A percentile compares a stretch with the other conserved stretches of the same genome.
These are phyloP conservation scores for Venturia pyrina DNA, from an alignment of 2,329 filamentous ascomycete species.

Conservation along the genomic window DNA sequence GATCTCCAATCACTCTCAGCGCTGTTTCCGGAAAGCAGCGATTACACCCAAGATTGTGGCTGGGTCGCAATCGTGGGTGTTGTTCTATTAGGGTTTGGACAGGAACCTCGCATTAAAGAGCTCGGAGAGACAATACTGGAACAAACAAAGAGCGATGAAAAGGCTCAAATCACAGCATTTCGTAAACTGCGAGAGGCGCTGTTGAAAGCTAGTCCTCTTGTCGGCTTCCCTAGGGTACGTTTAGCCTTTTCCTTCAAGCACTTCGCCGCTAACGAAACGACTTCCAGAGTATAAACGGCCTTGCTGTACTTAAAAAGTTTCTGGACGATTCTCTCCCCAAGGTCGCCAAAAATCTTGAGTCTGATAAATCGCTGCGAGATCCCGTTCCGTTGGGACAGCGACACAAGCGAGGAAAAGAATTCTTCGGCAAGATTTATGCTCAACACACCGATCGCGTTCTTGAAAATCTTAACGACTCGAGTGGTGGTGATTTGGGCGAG, in stretches of 20 bases:
- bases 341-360: background rate
- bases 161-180: background rate
- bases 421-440: slow-evolving; percentile 12
- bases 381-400: background rate
- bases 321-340: background rate
- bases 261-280: too few species aligned
- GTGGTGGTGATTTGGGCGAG: slow-evolving; percentile 11
- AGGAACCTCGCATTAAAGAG: background rate
- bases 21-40: background rate
- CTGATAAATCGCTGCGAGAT: background rate
- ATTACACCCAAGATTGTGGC: background rate
- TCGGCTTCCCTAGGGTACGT: background rate
- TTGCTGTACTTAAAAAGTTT: background rate
- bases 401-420: slow-evolving; percentile 6
- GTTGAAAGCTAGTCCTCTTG: background rate
- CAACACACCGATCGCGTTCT: slow-evolving; percentile 13
- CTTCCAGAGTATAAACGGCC: background rate
- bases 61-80: background rate
- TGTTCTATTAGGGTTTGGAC: background rate
- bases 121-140: background rate
- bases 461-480: slow-evolving; percentile 7
- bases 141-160: background rate
- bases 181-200: background rate
- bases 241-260: background rate
- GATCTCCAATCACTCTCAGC: background rate